Base-by-base conservation (phyloP, 768 basidiomycete species). In the Naematelia encephala region DNA sequence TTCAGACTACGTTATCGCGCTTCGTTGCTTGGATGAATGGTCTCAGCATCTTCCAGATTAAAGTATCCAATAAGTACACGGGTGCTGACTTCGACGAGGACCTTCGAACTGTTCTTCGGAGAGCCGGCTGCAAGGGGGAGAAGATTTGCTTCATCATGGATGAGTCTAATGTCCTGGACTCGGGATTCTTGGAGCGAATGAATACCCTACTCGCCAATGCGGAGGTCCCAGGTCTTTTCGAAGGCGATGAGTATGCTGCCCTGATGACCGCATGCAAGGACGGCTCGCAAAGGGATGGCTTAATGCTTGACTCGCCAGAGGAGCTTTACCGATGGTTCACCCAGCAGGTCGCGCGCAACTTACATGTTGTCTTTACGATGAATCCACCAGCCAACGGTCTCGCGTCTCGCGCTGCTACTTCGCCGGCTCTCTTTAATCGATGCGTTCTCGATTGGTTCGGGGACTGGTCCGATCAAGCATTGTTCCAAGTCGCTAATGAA, bases 11-110 rank as follows among this genome's bases (percentile, higher is more conserved):
- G 0, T 79, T 99, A 1, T 96, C 96, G 39, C 87, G 96, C 48
- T 99, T 99, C 76, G 96, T 99, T 25, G 96, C 96, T 0, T 99
- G 96, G 96, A 97, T 99, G 87, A 99, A 99, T 69, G 96, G 96
- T 45, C 81, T 99, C 54, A 96, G 90, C 74, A 93, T 99, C 65
- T 99, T 96, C 84, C 96, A 99, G 76, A 96, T 99, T 82, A 98
- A 98, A 75, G 96, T 98, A 3, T 97, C 94, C 22, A 99, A 98
- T 81, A 94, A 92, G 75, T 99, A 99, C 76, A 96, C 91, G 1
- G 93, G 90, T 22, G 93, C 94, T 14, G 96, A 99, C 77, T 99
- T 99, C 68, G 96, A 99, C 66, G 94, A 99, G 64, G 96, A 99
- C 76, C 82, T 99, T 46, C 86, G 96, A 43, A 90, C 86, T 0